These are phyloP conservation scores for Chara braunii DNA, from an alignment of 139 green algal species.

Conservation along the genomic window DNA sequence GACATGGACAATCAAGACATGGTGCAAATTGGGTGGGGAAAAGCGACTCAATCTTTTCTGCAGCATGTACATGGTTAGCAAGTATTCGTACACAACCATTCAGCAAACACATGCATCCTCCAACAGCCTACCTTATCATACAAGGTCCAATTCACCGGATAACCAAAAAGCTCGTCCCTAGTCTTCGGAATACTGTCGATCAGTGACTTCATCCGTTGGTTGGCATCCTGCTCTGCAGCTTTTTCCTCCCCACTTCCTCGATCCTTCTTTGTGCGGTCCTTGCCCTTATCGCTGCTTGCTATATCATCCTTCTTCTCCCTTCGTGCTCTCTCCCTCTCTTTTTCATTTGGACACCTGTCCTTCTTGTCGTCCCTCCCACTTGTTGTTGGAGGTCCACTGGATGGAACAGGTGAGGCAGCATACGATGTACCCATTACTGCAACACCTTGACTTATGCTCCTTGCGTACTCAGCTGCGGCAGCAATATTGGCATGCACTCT, in stretches of 20 bases:
- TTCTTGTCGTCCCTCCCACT: too few species aligned
- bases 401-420: too few species aligned
- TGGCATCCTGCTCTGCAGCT: not conserved
- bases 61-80: too few species aligned
- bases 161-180: constrained; percentile 59
- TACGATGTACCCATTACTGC: not conserved
- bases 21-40: too few species aligned
- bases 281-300: not conserved
- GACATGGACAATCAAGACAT: too few species aligned
- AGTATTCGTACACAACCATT: too few species aligned
- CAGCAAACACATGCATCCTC: too few species aligned
- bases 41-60: too few species aligned
- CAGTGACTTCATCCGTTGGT: constrained; percentile 52
- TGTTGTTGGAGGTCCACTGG: too few species aligned
- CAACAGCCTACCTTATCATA: constrained; percentile 57
- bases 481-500: constrained; percentile 22
- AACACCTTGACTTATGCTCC: constrained; percentile 14
- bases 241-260: too few species aligned
- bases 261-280: too few species aligned
- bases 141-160: constrained; percentile 63
- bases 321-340: constrained; percentile 7
- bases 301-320: constrained; percentile 7
- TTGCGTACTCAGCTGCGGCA: constrained; percentile 23
- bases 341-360: too few species aligned
- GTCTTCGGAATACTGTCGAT: constrained; percentile 70